A percentile compares a stretch with the other conserved stretches of the same genome.
phyloP scores from a whole-genome alignment of 1,284 basidiomycete genomes.

The Cryptococcus amylolentus region DNA sequence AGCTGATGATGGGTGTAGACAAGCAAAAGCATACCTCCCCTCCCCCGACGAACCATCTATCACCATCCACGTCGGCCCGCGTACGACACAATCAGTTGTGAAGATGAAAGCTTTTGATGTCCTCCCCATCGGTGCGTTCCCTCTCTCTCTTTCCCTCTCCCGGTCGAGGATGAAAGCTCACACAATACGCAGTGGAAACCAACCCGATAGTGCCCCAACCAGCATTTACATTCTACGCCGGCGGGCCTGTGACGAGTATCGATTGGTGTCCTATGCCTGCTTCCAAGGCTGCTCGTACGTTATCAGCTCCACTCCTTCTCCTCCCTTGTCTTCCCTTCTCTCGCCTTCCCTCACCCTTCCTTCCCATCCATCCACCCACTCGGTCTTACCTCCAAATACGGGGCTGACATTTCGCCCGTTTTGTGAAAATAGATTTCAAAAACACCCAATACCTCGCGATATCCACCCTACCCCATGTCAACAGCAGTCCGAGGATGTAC shows the following conservation, averaged over 20 bases:
- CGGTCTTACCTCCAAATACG: background rate
- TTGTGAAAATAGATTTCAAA: conserved; percentile 51
- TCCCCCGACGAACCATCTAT: background rate
- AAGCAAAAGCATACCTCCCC: conserved; percentile 29
- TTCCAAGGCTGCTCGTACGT: conserved; percentile 57
- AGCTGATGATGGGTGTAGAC: conserved; percentile 14
- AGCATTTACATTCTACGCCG: conserved; percentile 60
- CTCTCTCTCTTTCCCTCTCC: too few species aligned
- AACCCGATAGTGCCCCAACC: conserved; percentile 7
- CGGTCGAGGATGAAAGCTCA: too few species aligned
- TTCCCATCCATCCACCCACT: too few species aligned
- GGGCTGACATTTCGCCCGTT: too few species aligned
- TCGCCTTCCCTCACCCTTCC: too few species aligned
- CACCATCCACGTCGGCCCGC: conserved; percentile 1
- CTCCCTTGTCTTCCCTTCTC: too few species aligned
- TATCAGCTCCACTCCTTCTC: background rate
- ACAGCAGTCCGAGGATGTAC: conserved; percentile 26
- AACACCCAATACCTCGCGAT: conserved; percentile 75
- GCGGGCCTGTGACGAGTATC: conserved; percentile 77
- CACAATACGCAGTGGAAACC: conserved; percentile 5
- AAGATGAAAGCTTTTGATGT: conserved; percentile 15
- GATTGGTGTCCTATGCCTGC: conserved; percentile 83
- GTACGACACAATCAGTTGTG: conserved; percentile 2
- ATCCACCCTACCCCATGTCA: conserved; percentile 59
- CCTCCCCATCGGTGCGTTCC: conserved; percentile 19